phyloP scores from a whole-genome alignment of 1,139 yeast genomes.

The Yamadazyma aaseri region DNA sequence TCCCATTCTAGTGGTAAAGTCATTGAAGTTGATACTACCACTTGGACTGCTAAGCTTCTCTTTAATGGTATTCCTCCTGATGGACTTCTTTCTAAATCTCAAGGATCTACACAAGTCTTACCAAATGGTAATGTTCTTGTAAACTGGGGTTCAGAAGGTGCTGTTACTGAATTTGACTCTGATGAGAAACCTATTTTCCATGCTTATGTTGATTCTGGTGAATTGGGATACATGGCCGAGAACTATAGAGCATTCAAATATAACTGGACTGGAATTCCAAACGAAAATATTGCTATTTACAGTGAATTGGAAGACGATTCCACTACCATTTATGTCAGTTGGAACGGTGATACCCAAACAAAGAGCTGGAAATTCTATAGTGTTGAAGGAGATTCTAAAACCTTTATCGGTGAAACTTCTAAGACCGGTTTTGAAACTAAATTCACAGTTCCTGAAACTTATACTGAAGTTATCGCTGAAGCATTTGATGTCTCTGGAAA shows the following conservation, averaged over 20 bases:
- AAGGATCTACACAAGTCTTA: conserved; percentile 36
- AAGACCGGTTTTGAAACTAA: conserved; percentile 32
- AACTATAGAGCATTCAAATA: conserved; percentile 38
- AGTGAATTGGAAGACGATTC: conserved; percentile 16
- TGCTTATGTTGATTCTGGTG: conserved; percentile 34
- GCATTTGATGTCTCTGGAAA: conserved; percentile 20
- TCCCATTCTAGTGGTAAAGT: conserved; percentile 31
- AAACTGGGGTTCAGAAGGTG: conserved; percentile 41
- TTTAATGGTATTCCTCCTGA: conserved; percentile 26
- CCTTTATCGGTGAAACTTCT: conserved; percentile 19
- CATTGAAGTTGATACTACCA: conserved; percentile 29
- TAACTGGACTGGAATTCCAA: conserved; percentile 35
- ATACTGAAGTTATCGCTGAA: conserved; percentile 19
- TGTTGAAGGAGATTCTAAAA: conserved; percentile 15
- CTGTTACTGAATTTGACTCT: conserved; percentile 31
- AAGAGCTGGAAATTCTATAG: conserved; percentile 25
- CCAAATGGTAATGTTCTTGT: conserved; percentile 36
- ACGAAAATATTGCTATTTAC: conserved; percentile 29
- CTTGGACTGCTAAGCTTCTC: conserved; percentile 27
- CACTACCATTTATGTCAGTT: conserved; percentile 28
- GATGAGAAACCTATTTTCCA: conserved; percentile 31
- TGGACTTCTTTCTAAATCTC: conserved; percentile 31
- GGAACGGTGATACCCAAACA: conserved; percentile 42
- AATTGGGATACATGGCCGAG: conserved; percentile 23
- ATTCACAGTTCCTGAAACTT: conserved; percentile 10